A percentile compares a stretch with the other conserved stretches of the same genome.
Conservation (phyloP, 83 land plant genomes). For the Picea engelmannii region DNA sequence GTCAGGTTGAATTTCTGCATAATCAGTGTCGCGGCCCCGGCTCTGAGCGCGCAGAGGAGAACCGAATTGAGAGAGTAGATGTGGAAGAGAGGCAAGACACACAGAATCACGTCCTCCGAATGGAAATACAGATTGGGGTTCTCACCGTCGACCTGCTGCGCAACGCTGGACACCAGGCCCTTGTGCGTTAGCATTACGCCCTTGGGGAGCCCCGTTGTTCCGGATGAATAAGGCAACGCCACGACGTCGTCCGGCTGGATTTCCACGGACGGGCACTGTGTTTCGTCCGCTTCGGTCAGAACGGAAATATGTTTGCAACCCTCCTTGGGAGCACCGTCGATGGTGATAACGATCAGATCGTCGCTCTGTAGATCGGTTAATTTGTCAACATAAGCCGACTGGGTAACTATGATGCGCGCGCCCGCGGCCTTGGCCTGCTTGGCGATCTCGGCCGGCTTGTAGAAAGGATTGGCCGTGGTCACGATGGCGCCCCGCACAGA, state of each 20-base stretch:
- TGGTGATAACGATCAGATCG: conserved; percentile 37
- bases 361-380: conserved; percentile 23
- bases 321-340: conserved; percentile 33
- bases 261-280: conserved; percentile 46
- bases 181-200: conserved; percentile 79
- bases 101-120: conserved; percentile 45
- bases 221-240: conserved; percentile 69
- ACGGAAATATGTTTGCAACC: conserved; percentile 54
- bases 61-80: conserved; percentile 87
- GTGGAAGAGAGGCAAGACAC: conserved; percentile 77
- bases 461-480: conserved; percentile 84
- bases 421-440: conserved; percentile 56
- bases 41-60: conserved; percentile 77
- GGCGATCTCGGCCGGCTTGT: conserved; percentile 64
- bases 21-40: conserved; percentile 69
- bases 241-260: conserved; percentile 61
- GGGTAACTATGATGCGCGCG: conserved; percentile 58
- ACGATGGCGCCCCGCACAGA: conserved; percentile 50
- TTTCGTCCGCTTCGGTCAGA: conserved; percentile 55
- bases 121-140: conserved; percentile 47
- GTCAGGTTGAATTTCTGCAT: conserved; percentile 75
- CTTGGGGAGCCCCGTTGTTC: conserved; percentile 72
- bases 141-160: conserved; percentile 78
- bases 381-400: conserved; percentile 43
- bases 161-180: conserved; percentile 48